A percentile compares a stretch with the other conserved stretches of the same genome.
Evolutionary conservation across 75 land plant species (phyloP).

Genomic region (Larix kaempferi): DNA sequence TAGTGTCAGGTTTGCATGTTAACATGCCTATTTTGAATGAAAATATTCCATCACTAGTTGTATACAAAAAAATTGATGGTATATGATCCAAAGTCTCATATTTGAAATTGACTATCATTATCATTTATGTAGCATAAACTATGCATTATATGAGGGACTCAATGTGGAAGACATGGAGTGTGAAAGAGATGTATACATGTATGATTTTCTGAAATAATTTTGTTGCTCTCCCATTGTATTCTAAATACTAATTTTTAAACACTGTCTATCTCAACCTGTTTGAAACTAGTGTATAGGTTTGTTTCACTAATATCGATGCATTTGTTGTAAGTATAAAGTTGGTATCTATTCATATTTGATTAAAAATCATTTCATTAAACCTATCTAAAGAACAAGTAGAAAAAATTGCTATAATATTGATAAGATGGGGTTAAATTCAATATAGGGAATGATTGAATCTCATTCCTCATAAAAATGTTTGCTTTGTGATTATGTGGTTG

Average conservation of each 20-base stretch:
- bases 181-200: constrained; percentile 81
- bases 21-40: no score
- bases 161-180: constrained; percentile 79
- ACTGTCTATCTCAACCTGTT: not conserved
- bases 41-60: not conserved
- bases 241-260: not conserved
- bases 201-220: not conserved
- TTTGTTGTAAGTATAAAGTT: not conserved
- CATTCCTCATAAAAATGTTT: constrained; percentile 90
- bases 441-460: constrained; percentile 79
- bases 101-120: not conserved
- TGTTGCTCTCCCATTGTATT: not conserved
- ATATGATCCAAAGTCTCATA: not conserved
- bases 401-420: not conserved
- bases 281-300: not conserved
- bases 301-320: not conserved
- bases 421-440: not conserved
- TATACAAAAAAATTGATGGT: not conserved
- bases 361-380: not conserved
- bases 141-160: constrained; percentile 90
- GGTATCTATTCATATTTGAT: not conserved
- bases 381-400: not conserved
- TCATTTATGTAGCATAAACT: constrained; percentile 60
- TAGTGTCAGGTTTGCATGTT: no score
- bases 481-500: constrained; percentile 94